Base-by-base conservation (phyloP, 2,329 filamentous ascomycete species). In the Penicillium thymicola region DNA sequence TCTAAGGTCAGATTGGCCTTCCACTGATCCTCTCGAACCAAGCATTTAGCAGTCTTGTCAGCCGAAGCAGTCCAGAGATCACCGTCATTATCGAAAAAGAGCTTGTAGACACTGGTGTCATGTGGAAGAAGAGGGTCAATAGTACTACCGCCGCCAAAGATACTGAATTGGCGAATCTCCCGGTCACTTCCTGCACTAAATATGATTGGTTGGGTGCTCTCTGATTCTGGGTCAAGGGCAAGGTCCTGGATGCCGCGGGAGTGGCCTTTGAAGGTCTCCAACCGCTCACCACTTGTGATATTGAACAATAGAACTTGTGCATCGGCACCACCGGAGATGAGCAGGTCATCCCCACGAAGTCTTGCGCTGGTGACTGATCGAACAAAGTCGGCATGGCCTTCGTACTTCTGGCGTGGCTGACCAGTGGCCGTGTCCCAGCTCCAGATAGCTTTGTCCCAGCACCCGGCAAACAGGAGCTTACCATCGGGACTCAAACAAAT, bases 21-120 rank as follows among this genome's bases (percentile, higher is more conserved):
- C 81, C 91, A 97, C 18, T 80, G 81, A 44, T 83, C 84, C 25
- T 81, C 78, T 51, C 92, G 81, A 1, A 87, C 82, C 9, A 97
- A 81, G 65, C 90, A 92, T 72, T 93, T 94, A 2, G 86, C 86
- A 0, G 89, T 92, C 65, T 91, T 94, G 72, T 99, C 94, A 5
- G 91, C 92, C 58, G 91, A 96, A 6, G 92, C 89, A 8, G 93
- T 97, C 92, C 92, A 97, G 14, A 97, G 76, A 65, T 97, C 90
- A 32, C 83, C 85, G 45, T 85, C 84, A 5, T 75, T 74, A 61
- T 92, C 88, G 65, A 96, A 96, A 21, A 83, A 78, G 14, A 97
- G 76, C 62, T 84, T 86, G 75, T 96, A 95, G 10, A 99, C 86
- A 63, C 89, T 94, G 0, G 94, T 99, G 64, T 97, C 91, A 73